A percentile compares a stretch with the other conserved stretches of the same genome.
Evolutionary conservation across 78 protist genomes (phyloP).

Genomic region (slime mould (Dictyostelium discoideum)): DNA sequence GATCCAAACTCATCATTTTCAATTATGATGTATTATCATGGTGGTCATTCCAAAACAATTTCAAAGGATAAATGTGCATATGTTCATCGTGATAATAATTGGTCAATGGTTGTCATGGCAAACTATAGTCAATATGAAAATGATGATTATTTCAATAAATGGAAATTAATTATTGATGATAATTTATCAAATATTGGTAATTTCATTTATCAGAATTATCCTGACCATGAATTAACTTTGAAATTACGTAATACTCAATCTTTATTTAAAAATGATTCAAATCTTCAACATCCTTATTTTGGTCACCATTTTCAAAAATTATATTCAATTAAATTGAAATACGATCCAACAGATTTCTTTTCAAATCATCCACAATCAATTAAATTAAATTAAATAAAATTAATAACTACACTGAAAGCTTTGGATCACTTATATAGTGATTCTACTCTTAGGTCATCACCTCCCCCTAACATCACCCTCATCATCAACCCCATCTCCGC

Average conservation of each 20-base stretch:
- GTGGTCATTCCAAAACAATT: not conserved
- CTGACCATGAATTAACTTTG: not conserved
- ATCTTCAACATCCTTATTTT: constrained; percentile 13
- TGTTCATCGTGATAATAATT: not conserved
- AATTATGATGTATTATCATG: not conserved
- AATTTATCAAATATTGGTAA: not conserved
- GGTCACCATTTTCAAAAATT: not conserved
- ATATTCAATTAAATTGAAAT: constrained; percentile 11
- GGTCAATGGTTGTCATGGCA: not conserved
- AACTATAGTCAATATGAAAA: not conserved
- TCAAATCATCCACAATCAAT: constrained; percentile 5
- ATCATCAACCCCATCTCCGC: too few species aligned
- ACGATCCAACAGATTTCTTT: constrained; percentile 41
- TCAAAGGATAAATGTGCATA: not conserved
- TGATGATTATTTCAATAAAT: not conserved
- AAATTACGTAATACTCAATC: not conserved
- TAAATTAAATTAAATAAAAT: not conserved
- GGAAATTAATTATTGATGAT: not conserved
- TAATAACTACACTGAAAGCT: not conserved
- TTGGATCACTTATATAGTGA: too few species aligned
- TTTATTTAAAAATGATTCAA: constrained; percentile 6
- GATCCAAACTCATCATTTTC: constrained; percentile 1
- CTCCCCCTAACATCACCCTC: too few species aligned
- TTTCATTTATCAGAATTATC: constrained; percentile 27
- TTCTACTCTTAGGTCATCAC: too few species aligned